Evolutionary conservation across 2,329 filamentous ascomycete genomes (phyloP), one percentile per base, ranked within the genome.

Genomic region (Penicillium sp.): DNA sequence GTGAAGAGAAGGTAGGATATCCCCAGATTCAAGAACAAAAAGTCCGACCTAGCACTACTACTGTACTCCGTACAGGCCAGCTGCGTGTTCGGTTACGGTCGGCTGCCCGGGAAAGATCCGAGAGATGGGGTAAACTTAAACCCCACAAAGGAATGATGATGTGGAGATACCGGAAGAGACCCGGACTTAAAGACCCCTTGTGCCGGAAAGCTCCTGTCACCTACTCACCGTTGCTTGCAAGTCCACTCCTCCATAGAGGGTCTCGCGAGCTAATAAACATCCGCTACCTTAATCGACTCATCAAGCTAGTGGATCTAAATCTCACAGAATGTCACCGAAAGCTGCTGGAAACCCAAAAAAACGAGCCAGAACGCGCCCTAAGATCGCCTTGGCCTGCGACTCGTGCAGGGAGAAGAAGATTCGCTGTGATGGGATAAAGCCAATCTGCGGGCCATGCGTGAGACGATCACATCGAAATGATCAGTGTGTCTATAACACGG

Each of bases 371-470:
- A 27, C 18, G 35, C 41, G 18, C 18, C 41, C 41, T 22, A 44
- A 44, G 41, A 31, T 51, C 54, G 54, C 54, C 19, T 18, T 50
- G 49, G 49, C 49, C 33, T 51, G 49, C 33, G 33, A 51, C 14
- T 36, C 49, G 27, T 51, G 49, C 49, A 35, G 49, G 27, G 33
- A 51, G 49, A 35, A 36, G 31, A 55, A 55, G 44, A 39, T 49
- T 49, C 43, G 43, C 44, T 50, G 44, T 16, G 54, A 55, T 40
- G 54, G 54, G 18, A 49, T 24, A 22, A 55, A 55, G 43, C 54
- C 54, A 2, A 49, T 55, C 19, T 55, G 54, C 22, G 54, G 33
- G 19, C 35, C 54, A 39, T 55, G 54, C 19, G 33, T 22, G 43
- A 36, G 54, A 41, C 43, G 54, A 27, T 49, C 43, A 19, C 35